Conservation (phyloP, 106 monocot species). For the Acorus gramineus region DNA sequence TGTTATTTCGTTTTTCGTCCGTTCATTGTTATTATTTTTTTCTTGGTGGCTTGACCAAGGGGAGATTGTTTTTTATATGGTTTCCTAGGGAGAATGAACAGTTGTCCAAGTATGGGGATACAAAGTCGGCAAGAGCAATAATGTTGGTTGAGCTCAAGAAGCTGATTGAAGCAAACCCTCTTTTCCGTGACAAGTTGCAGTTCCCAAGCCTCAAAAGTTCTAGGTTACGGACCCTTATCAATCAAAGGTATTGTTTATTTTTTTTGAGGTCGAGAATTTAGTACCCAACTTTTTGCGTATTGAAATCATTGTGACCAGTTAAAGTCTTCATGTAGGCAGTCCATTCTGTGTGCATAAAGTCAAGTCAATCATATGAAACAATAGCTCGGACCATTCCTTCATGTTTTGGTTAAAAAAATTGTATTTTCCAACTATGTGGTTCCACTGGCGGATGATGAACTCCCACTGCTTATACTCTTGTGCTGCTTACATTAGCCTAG, state of each 20-base stretch:
- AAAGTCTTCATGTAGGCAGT: no score
- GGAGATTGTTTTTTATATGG: neutral
- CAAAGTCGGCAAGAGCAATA: constrained; percentile 22
- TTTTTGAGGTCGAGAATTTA: no score
- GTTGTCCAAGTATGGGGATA: constrained; percentile 27
- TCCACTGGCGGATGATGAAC: no score
- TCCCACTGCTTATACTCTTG: no score
- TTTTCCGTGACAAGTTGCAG: constrained; percentile 21
- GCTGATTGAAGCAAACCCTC: constrained; percentile 28
- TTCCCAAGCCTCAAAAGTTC: constrained; percentile 24
- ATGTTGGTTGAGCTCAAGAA: constrained; percentile 31
- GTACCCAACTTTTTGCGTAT: no score
- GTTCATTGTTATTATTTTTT: neutral
- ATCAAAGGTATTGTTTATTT: constrained; percentile 18
- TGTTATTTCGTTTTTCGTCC: neutral
- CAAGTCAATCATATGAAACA: no score
- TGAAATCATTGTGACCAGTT: no score
- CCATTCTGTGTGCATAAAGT: no score
- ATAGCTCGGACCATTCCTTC: no score
- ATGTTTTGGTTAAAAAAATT: no score
- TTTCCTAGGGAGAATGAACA: constrained; percentile 24
- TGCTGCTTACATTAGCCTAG: no score
- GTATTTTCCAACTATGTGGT: no score
- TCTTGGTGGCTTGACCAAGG: neutral
- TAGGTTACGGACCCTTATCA: constrained; percentile 17